Evolutionary conservation across 1,139 yeast genomes (phyloP).

Genomic region (Hanseniaspora sp.): DNA sequence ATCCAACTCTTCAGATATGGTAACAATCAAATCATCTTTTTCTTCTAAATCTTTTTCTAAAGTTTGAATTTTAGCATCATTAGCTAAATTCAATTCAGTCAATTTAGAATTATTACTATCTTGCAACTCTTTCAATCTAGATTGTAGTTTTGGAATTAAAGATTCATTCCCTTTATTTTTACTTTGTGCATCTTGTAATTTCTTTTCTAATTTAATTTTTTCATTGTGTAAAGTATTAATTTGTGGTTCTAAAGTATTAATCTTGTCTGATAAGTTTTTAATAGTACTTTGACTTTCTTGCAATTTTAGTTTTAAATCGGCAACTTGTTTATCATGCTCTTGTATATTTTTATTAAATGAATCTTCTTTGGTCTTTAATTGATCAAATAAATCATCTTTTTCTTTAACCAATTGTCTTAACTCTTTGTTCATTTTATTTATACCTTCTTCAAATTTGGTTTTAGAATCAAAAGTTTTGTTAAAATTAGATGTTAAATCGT

Average conservation of each 20-base stretch:
- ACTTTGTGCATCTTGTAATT: slow-evolving; percentile 25
- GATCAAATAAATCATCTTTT: slow-evolving; percentile 36
- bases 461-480: slow-evolving; percentile 34
- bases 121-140: slow-evolving; percentile 29
- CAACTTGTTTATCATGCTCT: slow-evolving; percentile 23
- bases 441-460: slow-evolving; percentile 70
- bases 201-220: slow-evolving; percentile 20
- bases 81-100: slow-evolving; percentile 10
- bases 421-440: slow-evolving; percentile 83
- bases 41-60: slow-evolving; percentile 17
- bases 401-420: slow-evolving; percentile 54
- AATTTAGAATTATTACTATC: slow-evolving; percentile 22
- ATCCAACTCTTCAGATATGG: slow-evolving; percentile 17
- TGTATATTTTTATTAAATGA: slow-evolving; percentile 26
- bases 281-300: slow-evolving; percentile 18
- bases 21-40: slow-evolving; percentile 14
- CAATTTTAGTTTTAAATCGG: slow-evolving; percentile 19
- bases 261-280: slow-evolving; percentile 14
- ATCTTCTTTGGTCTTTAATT: slow-evolving; percentile 34
- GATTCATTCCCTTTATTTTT: slow-evolving; percentile 25
- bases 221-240: slow-evolving; percentile 17
- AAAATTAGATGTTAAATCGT: slow-evolving; percentile 27
- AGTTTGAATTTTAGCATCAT: slow-evolving; percentile 9
- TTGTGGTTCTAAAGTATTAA: slow-evolving; percentile 17
- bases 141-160: slow-evolving; percentile 31